phyloP scores from a whole-genome alignment of 176 grass and related monocot genomes.

The Elaeis guineensis region DNA sequence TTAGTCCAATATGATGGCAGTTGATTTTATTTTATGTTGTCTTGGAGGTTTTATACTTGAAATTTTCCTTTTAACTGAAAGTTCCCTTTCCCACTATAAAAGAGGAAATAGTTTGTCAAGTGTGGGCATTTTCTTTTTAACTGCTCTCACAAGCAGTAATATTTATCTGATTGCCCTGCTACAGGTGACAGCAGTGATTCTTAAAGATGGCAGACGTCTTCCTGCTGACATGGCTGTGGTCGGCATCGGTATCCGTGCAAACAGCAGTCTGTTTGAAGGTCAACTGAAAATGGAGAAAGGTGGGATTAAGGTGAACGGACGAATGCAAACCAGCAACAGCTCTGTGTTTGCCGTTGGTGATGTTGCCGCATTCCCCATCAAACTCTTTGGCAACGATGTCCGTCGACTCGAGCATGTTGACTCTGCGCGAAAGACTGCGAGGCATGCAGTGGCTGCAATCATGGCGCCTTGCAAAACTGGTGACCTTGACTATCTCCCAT shows the following conservation, averaged over 20 bases:
- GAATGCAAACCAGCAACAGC: conserved; percentile 66
- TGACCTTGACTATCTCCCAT: conserved; percentile 76
- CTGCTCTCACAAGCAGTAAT: no score
- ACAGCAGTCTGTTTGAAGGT: conserved; percentile 78
- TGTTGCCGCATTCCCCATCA: conserved; percentile 73
- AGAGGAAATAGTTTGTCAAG: no score
- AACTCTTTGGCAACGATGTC: conserved; percentile 56
- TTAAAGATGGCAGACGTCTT: conserved; percentile 73
- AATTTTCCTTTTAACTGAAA: no score
- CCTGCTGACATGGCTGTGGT: conserved; percentile 78
- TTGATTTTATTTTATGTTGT: no score
- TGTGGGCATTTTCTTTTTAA: no score
- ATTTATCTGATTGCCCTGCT: background rate
- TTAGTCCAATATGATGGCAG: no score
- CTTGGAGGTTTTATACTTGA: no score
- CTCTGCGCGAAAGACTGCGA: conserved; percentile 76
- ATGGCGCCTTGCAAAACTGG: conserved; percentile 48
- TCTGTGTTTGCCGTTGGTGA: conserved; percentile 90
- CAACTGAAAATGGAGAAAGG: conserved; percentile 70
- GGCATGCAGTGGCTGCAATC: conserved; percentile 78
- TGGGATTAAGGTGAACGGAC: conserved; percentile 88
- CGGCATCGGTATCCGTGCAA: conserved; percentile 84
- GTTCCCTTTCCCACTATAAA: no score
- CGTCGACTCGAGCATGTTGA: conserved; percentile 88
- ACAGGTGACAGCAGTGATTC: conserved; percentile 67